Evolutionary conservation across 2,329 filamentous ascomycete species (phyloP), one percentile per base, ranked within the genome.

Genomic region (Microsporum audouinii): DNA sequence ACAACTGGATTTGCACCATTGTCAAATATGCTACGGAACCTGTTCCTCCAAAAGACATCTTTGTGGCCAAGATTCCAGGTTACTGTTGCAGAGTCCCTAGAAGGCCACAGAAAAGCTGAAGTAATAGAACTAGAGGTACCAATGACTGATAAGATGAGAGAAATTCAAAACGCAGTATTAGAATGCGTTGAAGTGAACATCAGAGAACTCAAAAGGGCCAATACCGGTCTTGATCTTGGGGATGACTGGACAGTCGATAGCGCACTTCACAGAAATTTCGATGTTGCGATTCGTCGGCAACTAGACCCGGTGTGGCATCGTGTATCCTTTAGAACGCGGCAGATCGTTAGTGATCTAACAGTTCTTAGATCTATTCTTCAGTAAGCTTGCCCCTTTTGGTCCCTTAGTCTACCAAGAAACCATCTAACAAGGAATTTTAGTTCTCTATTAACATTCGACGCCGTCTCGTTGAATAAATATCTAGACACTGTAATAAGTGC

Each of bases 101-200:
- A 99, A 73, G 91, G 91, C 7, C 89, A 88, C 72, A 87, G 88
- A 69, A 96, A 92, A 71, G 92, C 94, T 3, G 94, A 99, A 74
- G 94, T 99, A 53, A 95, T 99, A 65, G 94, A 99, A 75, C 80
- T 97, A 29, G 94, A 96, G 73, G 88, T 99, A 3, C 87, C 89
- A 33, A 97, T 99, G 92, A 96, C 90, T 3, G 89, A 95, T 41
- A 82, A 85, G 57, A 99, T 99, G 94, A 84, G 83, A 63, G 86
- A 91, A 47, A 96, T 99, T 45, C 94, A 99, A 70, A 92, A 89
- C 65, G 91, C 94, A 31, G 87, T 97, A 63, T 84, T 99, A 74
- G 92, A 97, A 71, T 99, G 94, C 71, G 91, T 99, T 17, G 92
- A 97, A 73, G 87, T 90, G 66, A 96, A 91, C 71, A 94, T 99